Base-by-base conservation (phyloP, 352 stramenopile species). In the Pythium phragmiticola region DNA sequence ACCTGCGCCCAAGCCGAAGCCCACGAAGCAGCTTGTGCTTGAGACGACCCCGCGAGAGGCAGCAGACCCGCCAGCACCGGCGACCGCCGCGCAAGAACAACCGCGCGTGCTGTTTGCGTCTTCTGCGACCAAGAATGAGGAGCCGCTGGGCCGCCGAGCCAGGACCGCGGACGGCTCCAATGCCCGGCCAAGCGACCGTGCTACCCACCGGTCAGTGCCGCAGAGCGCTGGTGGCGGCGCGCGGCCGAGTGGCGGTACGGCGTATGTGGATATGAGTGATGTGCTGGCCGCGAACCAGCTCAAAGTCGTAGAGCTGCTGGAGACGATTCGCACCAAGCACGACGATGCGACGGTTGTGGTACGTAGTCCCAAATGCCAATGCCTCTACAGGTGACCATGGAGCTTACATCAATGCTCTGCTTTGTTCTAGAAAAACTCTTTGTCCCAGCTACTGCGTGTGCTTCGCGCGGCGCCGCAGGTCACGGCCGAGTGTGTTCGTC, bases 401-500 rank as follows among this genome's bases (percentile, higher is more conserved):
- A 16, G 14, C 37, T 42, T 16, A 42, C 37, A 26, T 6, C 43
- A 9, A 43, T 21, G 39, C 16, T 41, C 17, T 46, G 43, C 36
- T 34, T 5, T 61, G 28, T 4, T 23, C 16, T 45, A 90, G 82
- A 90, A 90, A 87, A 90, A 89, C 39, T 70, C 76, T 0, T 56
- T 90, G 28, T 89, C 79, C 16, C 64, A 76, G 41, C 63, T 90
- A 26, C 71, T 90, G 7, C 80, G 81, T 19, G 72, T 90, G 26
- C 75, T 90, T 19, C 77, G 82, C 21, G 76, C 77, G 0, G 74
- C 82, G 4, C 82, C 82, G 7, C 82, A 89, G 60, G 78, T 89
- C 23, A 90, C 82, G 0, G 74, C 82, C 39, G 80, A 89, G 60
- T 91, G 73, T 37, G 65, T 91, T 6, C 78, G 84, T 34, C 77